Base-by-base conservation (phyloP, 805 yeast genomes). In the Candida loeiensis region DNA sequence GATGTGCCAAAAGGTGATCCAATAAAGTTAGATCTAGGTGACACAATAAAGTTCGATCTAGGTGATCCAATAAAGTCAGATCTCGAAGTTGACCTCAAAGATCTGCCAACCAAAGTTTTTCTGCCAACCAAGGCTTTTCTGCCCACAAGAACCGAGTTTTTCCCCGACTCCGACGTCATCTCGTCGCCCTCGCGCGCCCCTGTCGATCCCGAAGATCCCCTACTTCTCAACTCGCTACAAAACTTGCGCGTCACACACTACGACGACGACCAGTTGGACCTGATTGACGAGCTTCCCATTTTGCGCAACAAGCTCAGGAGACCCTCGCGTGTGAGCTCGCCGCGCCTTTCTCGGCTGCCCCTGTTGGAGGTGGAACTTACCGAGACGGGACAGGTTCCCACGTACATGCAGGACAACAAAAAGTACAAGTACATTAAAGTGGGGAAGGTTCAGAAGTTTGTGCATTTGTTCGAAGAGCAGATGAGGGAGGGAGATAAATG, bases 391-490 rank as follows among this genome's bases (percentile, higher is more conserved):
- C 31, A 16, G 33, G 69, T 55, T n/a, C 69, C 68, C 6, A 48
- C 58, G 8, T 67, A 56, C 46, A 66, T 69, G 37, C 66, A 66
- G 45, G 57, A 64, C 37, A 64, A 67, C 50, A 64, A 63, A 42
- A 69, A 68, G 49, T 69, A 66, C 53, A 66, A 63, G 46, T 69
- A 62, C 46, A 69, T 69, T 43, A 68, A 67, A 48, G 68, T 69
- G 17, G 74, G 74, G 2, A 69, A 69, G 45, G 74, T 69, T 21
- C 74, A 69, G 45, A 66, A 67, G 48, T 68, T 66, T 47, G 74
- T 69, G 9, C 57, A 57, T 47, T 54, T 69, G 48, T 69, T 68
- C 46, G 74, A 69, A 45, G 73, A 68, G 40, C 53, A 59, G 41
- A 45, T 22, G 31, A 31, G 39, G 34, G 3, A 29, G 28, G 33